Conservation (phyloP, 2,329 filamentous ascomycete genomes). For the Penicillium freii region DNA sequence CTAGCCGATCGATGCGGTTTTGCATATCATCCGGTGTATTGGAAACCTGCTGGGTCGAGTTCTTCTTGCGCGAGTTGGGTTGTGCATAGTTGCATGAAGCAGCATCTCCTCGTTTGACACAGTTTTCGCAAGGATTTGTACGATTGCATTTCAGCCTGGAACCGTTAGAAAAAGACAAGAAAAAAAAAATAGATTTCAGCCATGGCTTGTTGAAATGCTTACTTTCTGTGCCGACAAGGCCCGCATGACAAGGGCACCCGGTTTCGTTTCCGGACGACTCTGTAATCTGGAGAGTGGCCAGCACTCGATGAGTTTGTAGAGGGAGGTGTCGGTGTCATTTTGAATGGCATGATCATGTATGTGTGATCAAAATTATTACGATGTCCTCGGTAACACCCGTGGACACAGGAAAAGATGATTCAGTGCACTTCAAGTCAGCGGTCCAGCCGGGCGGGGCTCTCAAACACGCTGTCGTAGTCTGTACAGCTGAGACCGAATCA, state of each 20-base stretch:
- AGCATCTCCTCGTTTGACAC: constrained; percentile 80
- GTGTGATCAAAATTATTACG: not conserved
- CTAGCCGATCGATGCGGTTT: constrained; percentile 91
- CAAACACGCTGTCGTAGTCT: not conserved
- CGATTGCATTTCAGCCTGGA: constrained; percentile 84
- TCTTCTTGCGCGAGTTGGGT: constrained; percentile 69
- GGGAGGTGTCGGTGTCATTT: constrained; percentile 44
- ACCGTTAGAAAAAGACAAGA: constrained; percentile 13
- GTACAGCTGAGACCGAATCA: not conserved
- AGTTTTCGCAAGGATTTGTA: constrained; percentile 88
- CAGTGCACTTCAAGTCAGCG: not conserved
- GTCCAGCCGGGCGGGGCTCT: not conserved
- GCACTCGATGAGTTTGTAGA: constrained; percentile 70
- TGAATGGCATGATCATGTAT: constrained; percentile 8
- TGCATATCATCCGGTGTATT: constrained; percentile 91
- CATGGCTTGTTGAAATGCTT: constrained; percentile 35
- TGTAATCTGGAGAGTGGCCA: constrained; percentile 79
- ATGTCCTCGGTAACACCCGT: no score
- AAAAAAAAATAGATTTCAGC: not conserved
- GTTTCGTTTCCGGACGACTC: constrained; percentile 88
- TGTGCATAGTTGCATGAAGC: constrained; percentile 80
- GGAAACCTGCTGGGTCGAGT: constrained; percentile 54
- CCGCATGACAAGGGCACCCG: constrained; percentile 87
- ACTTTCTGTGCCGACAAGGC: constrained; percentile 90
- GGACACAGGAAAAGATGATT: not conserved